Conservation (phyloP, 2,329 filamentous ascomycete species). For the Biscogniauxia mediterranea region DNA sequence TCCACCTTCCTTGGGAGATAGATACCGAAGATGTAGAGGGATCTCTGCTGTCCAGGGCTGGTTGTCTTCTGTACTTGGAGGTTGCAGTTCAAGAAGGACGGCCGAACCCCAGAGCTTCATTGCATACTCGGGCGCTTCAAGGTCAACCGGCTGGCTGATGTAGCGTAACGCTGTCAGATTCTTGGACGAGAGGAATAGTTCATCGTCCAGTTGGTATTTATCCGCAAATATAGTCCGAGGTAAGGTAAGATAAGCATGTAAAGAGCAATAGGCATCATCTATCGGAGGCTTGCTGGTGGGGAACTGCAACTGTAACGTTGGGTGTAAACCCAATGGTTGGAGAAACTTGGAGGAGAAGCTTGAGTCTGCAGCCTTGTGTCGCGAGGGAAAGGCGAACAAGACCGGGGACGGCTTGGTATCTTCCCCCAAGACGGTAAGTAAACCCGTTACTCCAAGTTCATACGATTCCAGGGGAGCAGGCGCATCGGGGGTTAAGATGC, state of each 20-base stretch:
- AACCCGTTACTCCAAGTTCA: constrained; percentile 75
- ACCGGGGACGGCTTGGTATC: constrained; percentile 70
- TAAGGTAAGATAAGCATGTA: constrained; percentile 80
- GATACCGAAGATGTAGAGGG: constrained; percentile 83
- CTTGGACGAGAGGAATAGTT: constrained; percentile 76
- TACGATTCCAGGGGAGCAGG: constrained; percentile 60
- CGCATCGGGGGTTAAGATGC: constrained; percentile 67
- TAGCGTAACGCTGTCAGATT: constrained; percentile 69
- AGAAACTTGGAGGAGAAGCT: constrained; percentile 64
- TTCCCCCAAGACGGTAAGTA: constrained; percentile 75
- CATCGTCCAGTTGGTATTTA: constrained; percentile 77
- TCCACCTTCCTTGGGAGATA: constrained; percentile 59
- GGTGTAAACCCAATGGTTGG: constrained; percentile 79
- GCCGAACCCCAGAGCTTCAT: constrained; percentile 75
- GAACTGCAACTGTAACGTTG: constrained; percentile 69
- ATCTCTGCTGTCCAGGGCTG: constrained; percentile 65
- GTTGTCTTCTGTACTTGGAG: constrained; percentile 42
- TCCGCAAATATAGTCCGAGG: constrained; percentile 82
- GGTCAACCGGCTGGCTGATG: constrained; percentile 74
- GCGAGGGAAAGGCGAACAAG: constrained; percentile 79
- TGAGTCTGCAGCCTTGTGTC: constrained; percentile 61
- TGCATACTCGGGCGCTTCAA: constrained; percentile 86
- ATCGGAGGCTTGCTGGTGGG: constrained; percentile 49
- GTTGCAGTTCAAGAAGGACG: constrained; percentile 70
- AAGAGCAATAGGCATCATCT: constrained; percentile 60